These are phyloP conservation scores for Cladosporium halotolerans DNA, from an alignment of 2,329 filamentous ascomycete genomes.

Conservation along the genomic window DNA sequence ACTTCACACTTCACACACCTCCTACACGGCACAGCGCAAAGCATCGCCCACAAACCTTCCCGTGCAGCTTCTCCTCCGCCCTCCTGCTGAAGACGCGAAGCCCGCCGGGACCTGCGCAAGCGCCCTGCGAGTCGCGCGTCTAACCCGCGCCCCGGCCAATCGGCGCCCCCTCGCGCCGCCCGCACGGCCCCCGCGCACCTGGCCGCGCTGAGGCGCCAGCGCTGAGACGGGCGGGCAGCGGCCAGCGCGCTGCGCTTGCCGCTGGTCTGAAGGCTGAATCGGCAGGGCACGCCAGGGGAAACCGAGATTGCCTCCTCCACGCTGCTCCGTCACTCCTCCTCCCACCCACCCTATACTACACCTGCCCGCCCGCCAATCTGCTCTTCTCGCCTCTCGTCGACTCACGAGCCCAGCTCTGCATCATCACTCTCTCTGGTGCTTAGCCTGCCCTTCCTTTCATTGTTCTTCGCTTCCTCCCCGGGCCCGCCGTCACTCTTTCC, in stretches of 20 bases:
- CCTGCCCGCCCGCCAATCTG: constrained; percentile 4
- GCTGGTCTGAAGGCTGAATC: no score
- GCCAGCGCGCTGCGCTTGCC: no score
- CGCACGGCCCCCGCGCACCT: no score
- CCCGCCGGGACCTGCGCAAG: no score
- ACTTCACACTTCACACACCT: no score
- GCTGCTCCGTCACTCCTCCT: neutral
- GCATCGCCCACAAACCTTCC: no score
- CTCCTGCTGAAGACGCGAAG: no score
- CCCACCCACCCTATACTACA: constrained; percentile 1
- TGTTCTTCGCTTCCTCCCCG: constrained; percentile 13
- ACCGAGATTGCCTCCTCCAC: neutral
- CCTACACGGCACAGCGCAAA: no score
- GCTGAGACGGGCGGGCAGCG: neutral
- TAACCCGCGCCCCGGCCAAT: no score
- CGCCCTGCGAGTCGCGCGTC: no score
- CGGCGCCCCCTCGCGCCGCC: no score
- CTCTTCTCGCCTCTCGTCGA: constrained; percentile 8
- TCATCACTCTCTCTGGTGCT: constrained; percentile 30
- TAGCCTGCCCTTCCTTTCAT: constrained; percentile 21
- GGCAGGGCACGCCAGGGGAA: neutral
- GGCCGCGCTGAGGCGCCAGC: neutral
- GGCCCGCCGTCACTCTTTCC: constrained; percentile 27
- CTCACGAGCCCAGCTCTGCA: constrained; percentile 15
- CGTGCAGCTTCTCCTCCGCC: no score